These are phyloP conservation scores for Arthrobotrys sphaeroides DNA, from an alignment of 2,329 filamentous ascomycete genomes.

Conservation along the genomic window DNA sequence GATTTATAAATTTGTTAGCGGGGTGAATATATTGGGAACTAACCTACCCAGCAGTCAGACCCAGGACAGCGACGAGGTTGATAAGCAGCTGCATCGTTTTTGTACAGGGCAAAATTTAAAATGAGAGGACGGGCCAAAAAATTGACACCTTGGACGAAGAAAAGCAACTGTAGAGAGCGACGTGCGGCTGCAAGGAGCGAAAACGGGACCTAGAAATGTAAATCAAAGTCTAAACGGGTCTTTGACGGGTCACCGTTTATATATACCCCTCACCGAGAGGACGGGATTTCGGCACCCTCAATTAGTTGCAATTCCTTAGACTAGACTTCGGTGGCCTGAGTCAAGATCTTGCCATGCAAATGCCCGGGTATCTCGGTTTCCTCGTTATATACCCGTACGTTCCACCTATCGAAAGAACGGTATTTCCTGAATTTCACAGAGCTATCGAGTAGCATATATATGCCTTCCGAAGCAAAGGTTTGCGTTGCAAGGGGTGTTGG, in stretches of 20 bases:
- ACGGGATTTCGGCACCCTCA: background rate
- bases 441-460: no score
- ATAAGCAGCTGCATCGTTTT: constrained; percentile 2
- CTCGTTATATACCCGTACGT: no score
- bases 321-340: background rate
- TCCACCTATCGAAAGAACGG: no score
- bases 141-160: background rate
- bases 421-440: no score
- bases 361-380: constrained; percentile 3
- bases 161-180: background rate
- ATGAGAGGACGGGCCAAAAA: background rate
- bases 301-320: background rate
- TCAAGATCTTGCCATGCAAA: constrained; percentile 7
- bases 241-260: background rate
- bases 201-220: background rate
- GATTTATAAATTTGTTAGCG: no score
- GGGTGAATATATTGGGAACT: no score
- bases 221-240: background rate
- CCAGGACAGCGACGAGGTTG: background rate
- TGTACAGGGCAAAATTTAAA: background rate
- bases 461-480: no score
- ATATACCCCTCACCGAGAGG: background rate
- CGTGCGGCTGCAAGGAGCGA: background rate
- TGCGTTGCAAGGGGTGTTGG: background rate
- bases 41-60: constrained; percentile 1